Conservation (phyloP, 2,329 filamentous ascomycete genomes). For the Neodidymelliopsis sp. region DNA sequence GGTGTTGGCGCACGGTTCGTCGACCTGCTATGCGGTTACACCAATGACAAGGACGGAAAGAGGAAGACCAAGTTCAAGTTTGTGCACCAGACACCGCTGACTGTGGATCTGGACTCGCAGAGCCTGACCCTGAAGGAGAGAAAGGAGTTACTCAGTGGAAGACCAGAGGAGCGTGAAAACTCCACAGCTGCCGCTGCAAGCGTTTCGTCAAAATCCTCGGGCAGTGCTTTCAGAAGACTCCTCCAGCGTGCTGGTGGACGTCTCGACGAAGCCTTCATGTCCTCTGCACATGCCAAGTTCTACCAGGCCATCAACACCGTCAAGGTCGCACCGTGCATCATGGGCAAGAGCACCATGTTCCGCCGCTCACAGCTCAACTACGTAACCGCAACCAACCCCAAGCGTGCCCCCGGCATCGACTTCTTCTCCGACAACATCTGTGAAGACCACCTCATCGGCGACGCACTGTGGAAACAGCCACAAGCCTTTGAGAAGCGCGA, state of each 20-base stretch:
- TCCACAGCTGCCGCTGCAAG: conserved; percentile 39
- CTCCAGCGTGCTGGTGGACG: conserved; percentile 72
- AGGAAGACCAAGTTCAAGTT: conserved; percentile 73
- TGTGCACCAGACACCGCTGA: conserved; percentile 90
- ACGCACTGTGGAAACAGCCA: conserved; percentile 80
- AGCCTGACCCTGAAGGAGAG: conserved; percentile 39
- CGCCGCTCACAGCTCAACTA: conserved; percentile 86
- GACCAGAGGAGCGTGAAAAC: conserved; percentile 19
- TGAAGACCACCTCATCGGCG: conserved; percentile 95
- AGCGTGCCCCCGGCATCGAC: conserved; percentile 75
- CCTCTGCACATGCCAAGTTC: conserved; percentile 94
- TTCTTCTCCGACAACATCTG: conserved; percentile 97
- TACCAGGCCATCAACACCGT: conserved; percentile 97
- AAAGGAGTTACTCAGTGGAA: conserved; percentile 40
- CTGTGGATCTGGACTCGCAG: conserved; percentile 69
- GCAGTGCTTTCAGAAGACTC: conserved; percentile 31
- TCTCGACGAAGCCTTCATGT: conserved; percentile 93
- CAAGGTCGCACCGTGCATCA: conserved; percentile 86
- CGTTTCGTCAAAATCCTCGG: conserved; percentile 34
- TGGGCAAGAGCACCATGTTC: conserved; percentile 99
- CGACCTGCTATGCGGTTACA: conserved; percentile 79
- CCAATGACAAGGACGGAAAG: conserved; percentile 35
- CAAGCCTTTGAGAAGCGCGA: conserved; percentile 39
- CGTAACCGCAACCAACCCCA: conserved; percentile 64
- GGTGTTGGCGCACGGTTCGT: conserved; percentile 88